Base-by-base conservation (phyloP, 345 rosid species). In the Citrus mangshanensis region DNA sequence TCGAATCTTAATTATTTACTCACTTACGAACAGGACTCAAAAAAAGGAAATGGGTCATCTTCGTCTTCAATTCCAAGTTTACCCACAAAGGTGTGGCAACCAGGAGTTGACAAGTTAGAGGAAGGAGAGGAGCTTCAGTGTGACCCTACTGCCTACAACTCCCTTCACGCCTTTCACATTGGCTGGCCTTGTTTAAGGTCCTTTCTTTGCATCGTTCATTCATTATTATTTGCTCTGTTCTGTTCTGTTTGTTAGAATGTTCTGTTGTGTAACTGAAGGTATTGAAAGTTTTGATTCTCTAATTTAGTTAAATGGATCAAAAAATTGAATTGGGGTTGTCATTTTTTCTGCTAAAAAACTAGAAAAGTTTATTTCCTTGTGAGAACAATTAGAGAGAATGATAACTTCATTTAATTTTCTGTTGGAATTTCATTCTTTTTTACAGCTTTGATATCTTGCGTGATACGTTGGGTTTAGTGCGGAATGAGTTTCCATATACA, bases 151-250 rank as follows among this genome's bases (percentile, higher is more conserved):
- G 98, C 84, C 65, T 94, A 97, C 68, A 94, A 94, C 82, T 92
- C 92, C 25, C 98, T 97, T 79, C 93, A 93, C 32, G 99, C 88
- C 55, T 92, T 97, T 86, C 95, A 90, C 80, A 86, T 93, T 66
- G 98, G 97, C 32, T 94, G 98, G 98, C 97, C 99, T 7, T 94
- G 97, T 85, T 85, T 97, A 86, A 97, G 98, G 99, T 96, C 70
- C 9, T 98, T 96, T 74, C 9, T 34, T 37, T 35, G 4, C 0
- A 10, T 16, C 5, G 6, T 25, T 7, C 14, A 4, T 73, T 18
- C 24, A 35, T 24, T 24, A 60, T n/a, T 21, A 12, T 12, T 46
- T 46, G 51, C 51, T 46, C 25, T 73, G 60, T 55, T 9, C 25
- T 72, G 2, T 34, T 34, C 6, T 73, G 30, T 73, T 40, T 65